These are phyloP conservation scores for Stylosanthes scabra DNA, from an alignment of 331 rosid genomes.

Conservation along the genomic window DNA sequence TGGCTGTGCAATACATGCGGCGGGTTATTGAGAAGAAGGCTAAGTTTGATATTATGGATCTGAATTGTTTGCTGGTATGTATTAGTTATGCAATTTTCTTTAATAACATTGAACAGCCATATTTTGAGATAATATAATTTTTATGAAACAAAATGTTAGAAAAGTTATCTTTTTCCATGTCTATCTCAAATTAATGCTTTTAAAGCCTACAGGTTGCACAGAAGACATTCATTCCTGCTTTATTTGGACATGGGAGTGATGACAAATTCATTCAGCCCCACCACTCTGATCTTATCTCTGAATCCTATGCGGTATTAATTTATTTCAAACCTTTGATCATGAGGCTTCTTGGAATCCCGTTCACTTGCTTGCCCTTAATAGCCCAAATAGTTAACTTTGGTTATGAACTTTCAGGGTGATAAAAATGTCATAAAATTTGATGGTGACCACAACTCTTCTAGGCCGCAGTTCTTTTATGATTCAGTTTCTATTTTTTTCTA, in stretches of 20 bases:
- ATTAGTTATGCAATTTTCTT: slow-evolving; percentile 11
- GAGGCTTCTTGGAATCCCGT: slow-evolving; percentile 34
- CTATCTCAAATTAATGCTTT: slow-evolving; percentile 36
- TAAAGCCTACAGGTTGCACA: slow-evolving; percentile 72
- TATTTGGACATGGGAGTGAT: slow-evolving; percentile 90
- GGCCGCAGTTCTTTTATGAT: slow-evolving; percentile 97
- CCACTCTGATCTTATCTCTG: slow-evolving; percentile 80
- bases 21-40: slow-evolving; percentile 95
- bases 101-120: background rate
- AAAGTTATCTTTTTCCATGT: slow-evolving; percentile 23
- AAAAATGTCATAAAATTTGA: slow-evolving; percentile 90
- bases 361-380: slow-evolving; percentile 19
- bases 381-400: slow-evolving; percentile 35
- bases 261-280: slow-evolving; percentile 91
- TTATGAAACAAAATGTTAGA: slow-evolving; percentile 17
- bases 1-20: slow-evolving; percentile 98
- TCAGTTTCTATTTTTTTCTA: slow-evolving; percentile 97
- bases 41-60: slow-evolving; percentile 91
- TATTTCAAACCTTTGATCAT: slow-evolving; percentile 38
- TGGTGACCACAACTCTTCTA: slow-evolving; percentile 96
- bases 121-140: slow-evolving; percentile 14
- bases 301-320: slow-evolving; percentile 72
- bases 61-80: slow-evolving; percentile 89
- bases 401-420: slow-evolving; percentile 73
- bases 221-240: slow-evolving; percentile 91